Conservation (phyloP, 345 rosid genomes). For the Melaleuca quinquenervia region DNA sequence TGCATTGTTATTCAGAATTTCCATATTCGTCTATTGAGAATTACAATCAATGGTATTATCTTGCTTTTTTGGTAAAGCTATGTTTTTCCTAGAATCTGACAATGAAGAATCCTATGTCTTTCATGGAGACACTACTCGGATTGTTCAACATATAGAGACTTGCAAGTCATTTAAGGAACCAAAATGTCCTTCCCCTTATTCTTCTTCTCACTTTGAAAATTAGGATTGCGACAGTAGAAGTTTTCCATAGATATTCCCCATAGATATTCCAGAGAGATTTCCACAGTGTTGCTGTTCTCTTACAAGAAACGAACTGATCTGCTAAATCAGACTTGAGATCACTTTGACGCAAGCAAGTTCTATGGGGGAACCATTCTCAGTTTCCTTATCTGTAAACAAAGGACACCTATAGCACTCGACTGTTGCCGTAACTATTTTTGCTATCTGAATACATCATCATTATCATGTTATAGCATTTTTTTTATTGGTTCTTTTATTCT, state of each 20-base stretch:
- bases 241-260: neutral
- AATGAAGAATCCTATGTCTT: neutral
- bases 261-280: neutral
- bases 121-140: neutral
- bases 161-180: neutral
- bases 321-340: neutral
- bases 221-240: neutral
- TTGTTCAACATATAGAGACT: neutral
- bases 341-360: neutral
- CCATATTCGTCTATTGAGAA: neutral
- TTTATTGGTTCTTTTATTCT: neutral
- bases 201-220: neutral
- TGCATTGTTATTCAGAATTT: neutral
- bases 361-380: neutral
- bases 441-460: neutral
- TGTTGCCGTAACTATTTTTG: neutral
- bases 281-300: neutral
- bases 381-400: neutral
- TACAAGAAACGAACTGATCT: neutral
- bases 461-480: neutral
- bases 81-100: neutral
- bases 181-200: neutral
- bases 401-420: neutral
- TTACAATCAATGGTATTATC: neutral
- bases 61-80: neutral